Percentiles rank a stretch among this genome's conserved stretches.
These are phyloP conservation scores for Mycena indigotica DNA, from an alignment of 768 basidiomycete species.

Conservation along the genomic window DNA sequence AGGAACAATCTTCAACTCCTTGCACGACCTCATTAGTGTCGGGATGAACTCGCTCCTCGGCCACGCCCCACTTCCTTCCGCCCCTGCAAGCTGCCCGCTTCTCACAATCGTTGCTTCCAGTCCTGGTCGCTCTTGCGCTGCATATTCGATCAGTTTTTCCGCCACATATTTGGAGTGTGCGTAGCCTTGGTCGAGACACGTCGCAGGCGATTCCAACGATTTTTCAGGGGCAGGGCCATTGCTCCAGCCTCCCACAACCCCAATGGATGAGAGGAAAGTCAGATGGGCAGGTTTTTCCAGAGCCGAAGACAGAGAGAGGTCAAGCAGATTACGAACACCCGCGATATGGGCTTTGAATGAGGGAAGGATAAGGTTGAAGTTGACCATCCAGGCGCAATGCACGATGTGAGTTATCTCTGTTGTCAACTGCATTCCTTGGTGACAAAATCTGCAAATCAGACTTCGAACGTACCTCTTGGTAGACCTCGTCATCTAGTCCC, in stretches of 20 bases:
- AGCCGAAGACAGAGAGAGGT: conserved; percentile 24
- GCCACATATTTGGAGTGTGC: conserved; percentile 16
- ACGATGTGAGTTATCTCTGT: conserved; percentile 8
- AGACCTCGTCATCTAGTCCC: not conserved
- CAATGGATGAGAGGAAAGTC: conserved; percentile 29
- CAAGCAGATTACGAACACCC: conserved; percentile 25
- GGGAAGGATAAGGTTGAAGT: conserved; percentile 27
- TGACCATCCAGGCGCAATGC: conserved; percentile 27
- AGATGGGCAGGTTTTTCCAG: conserved; percentile 16
- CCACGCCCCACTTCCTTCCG: conserved; percentile 15
- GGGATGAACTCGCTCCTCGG: conserved; percentile 10
- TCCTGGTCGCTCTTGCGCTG: conserved; percentile 4
- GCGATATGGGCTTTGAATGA: conserved; percentile 28
- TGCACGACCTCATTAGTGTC: conserved; percentile 9
- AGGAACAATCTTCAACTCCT: conserved; percentile 10
- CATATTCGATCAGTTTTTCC: conserved; percentile 11
- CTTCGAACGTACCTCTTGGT: not conserved
- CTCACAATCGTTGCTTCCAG: conserved; percentile 7
- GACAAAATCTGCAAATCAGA: not conserved
- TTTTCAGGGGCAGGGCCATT: conserved; percentile 1
- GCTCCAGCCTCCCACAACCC: conserved; percentile 13
- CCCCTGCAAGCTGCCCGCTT: conserved; percentile 8
- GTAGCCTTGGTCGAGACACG: conserved; percentile 8
- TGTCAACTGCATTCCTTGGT: not conserved
- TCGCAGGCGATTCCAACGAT: not conserved